Base-by-base conservation (phyloP, 2,329 filamentous ascomycete species). In the Aspergillus fructus region DNA sequence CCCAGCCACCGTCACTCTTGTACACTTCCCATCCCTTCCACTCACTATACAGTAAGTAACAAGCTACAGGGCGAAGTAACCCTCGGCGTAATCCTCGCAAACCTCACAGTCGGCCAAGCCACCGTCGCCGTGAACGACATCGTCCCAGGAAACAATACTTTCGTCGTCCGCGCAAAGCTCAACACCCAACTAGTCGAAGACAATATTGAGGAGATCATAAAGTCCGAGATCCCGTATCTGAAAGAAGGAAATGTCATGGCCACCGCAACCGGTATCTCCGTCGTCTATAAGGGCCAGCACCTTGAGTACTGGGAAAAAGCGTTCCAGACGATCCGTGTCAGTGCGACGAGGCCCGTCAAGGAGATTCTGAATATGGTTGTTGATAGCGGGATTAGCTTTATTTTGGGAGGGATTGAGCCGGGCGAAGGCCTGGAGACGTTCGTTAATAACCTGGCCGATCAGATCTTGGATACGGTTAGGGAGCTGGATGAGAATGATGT, bases 231-330 rank as follows among this genome's bases (percentile, higher is more conserved):
- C 6, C 51, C 51, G 13, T 55, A 58, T 9, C 47, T 58, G 3
- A 45, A 39, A 23, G 13, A 48, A 8, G 56, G 49, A 1, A 30
- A 55, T n/a, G 27, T 52, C 33, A 51, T 33, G 8, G 30, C 46
- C 5, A 43, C 51, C 0, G 56, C 51, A 12, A n/a, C 46, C 1
- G 56, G 56, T 8, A 11, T 50, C 8, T 55, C 51, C 4, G 56
- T 58, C 19, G 40, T 58, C 2, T 58, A 58, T 33, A 9, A 55
- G 1, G 56, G 51, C 2, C 17, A 51, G 30, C 51, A 58, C 37
- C 51, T 58, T 8, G 30, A 43, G 12, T 58, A 58, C 47, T 58
- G 56, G 56, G 56, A 55, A 5, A 55, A 48, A 23, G 56, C 51
- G 3, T 30, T 58, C 3, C n/a, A 51, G 21, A 21, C 46, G 11